Evolutionary conservation across 805 yeast species (phyloP).

Genomic region (Metschnikowia noctiluminum): DNA sequence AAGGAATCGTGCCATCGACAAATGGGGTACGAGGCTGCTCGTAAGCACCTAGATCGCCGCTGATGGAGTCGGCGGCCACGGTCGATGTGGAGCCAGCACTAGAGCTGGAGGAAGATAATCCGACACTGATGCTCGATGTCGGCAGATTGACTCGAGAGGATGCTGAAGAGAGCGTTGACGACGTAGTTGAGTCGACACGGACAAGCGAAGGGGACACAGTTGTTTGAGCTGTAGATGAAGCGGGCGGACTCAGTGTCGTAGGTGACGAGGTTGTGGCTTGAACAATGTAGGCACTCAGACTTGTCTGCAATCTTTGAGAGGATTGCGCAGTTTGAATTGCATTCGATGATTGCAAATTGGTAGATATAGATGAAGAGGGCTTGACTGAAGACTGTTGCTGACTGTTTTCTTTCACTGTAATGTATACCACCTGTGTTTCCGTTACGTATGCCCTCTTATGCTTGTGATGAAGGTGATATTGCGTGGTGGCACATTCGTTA

Average conservation of each 20-base stretch:
- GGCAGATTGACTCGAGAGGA: constrained; percentile 10
- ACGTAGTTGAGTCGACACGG: constrained; percentile 6
- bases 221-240: neutral
- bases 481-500: constrained; percentile 16
- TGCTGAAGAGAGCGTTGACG: constrained; percentile 24
- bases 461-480: constrained; percentile 54
- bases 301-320: constrained; percentile 4
- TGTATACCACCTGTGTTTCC: constrained; percentile 43
- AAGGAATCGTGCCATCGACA: constrained; percentile 66
- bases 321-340: constrained; percentile 10
- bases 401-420: constrained; percentile 42
- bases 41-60: constrained; percentile 60
- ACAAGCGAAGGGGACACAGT: neutral
- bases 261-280: too few relatives aligned
- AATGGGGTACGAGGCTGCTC: constrained; percentile 58
- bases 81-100: constrained; percentile 29
- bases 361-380: neutral
- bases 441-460: constrained; percentile 58
- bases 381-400: constrained; percentile 27
- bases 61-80: constrained; percentile 39
- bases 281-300: neutral
- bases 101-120: constrained; percentile 16
- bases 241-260: neutral
- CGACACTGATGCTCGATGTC: constrained; percentile 15
- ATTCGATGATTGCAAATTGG: neutral